Evolutionary conservation across 164 flowering plant species (phyloP), one percentile per base, ranked within the genome.

Genomic region (Chimonanthus salicifolius): DNA sequence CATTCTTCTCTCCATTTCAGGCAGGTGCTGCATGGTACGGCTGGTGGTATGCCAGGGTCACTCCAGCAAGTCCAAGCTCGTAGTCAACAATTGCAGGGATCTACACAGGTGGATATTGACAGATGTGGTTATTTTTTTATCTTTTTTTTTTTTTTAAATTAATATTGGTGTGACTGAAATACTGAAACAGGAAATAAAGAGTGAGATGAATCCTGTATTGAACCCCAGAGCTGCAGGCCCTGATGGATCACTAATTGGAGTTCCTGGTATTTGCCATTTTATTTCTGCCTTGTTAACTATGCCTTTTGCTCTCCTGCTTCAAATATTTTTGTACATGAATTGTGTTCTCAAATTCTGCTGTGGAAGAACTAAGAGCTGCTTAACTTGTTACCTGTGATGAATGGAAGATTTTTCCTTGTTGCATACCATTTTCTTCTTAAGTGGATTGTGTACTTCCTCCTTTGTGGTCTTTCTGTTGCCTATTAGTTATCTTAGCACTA

Each of bases 1-100:
- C 33, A 33, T 33, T 33, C 33, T 33, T 33, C 33, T 66, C 4
- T 66, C 48, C 68, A 66, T 66, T 80, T 70, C 87, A 95, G 99
- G 87, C 99, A 90, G 86, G 90, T 90, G 47, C 85, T 93, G 84
- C 98, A 95, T 83, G 96, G 96, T 73, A 44, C 94, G 16, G 87
- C 92, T 68, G 92, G 95, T 74, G 89, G 89, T 51, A 84, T 93
- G 90, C 82, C 94, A 8, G 86, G 86, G 58, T 77, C 83, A 76
- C 85, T 84, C 76, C 90, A 95, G 84, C 33, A 33, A 33, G 92
- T 90, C 76, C 98, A 90, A 84, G 79, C 88, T 80, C 89, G 99
- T 64, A 87, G 80, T 76, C 98, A 92, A 77, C 97, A 92, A 77
- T 83, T 85, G 76, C 88, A 92, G 0, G 98, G 89, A 63, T 83